Evolutionary conservation across 2,329 filamentous ascomycete genomes (phyloP).

Genomic region (Sporothrix dimorphospora): DNA sequence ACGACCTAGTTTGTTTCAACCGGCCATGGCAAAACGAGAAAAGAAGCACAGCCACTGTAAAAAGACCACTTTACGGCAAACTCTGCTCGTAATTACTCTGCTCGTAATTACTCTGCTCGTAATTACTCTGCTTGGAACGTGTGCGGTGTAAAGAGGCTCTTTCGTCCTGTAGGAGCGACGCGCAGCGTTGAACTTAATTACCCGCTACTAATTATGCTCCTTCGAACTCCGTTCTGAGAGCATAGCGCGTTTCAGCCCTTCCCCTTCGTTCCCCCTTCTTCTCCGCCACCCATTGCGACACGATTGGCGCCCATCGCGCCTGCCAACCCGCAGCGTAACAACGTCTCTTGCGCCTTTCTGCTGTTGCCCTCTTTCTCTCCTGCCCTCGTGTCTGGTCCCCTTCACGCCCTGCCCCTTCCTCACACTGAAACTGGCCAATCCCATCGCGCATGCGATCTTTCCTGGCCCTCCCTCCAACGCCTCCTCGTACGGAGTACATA

Average conservation of each 20-base stretch:
- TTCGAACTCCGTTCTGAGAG: neutral
- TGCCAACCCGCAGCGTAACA: constrained; percentile 10
- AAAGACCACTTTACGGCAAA: neutral
- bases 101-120: too few species aligned
- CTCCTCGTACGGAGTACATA: too few species aligned
- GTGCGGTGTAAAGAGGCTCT: constrained; percentile 5
- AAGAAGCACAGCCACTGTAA: constrained; percentile 10
- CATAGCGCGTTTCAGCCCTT: constrained; percentile 20
- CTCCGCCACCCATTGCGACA: neutral
- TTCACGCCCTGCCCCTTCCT: constrained; percentile 12
- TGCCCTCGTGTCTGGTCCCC: neutral
- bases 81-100: neutral
- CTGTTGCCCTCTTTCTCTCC: neutral
- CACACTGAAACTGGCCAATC: constrained; percentile 8
- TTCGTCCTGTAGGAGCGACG: neutral
- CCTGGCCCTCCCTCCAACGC: neutral
- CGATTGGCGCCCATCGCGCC: constrained; percentile 9
- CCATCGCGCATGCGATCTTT: neutral
- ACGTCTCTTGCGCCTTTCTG: constrained; percentile 8
- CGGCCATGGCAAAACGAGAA: neutral
- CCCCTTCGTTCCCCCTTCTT: constrained; percentile 11
- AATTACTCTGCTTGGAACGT: neutral
- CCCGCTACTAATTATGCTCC: neutral
- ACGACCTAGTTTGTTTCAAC: constrained; percentile 20
- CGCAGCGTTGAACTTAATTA: constrained; percentile 6